phyloP scores from a whole-genome alignment of 2,329 filamentous ascomycete genomes.

The Fusarium longipes region DNA sequence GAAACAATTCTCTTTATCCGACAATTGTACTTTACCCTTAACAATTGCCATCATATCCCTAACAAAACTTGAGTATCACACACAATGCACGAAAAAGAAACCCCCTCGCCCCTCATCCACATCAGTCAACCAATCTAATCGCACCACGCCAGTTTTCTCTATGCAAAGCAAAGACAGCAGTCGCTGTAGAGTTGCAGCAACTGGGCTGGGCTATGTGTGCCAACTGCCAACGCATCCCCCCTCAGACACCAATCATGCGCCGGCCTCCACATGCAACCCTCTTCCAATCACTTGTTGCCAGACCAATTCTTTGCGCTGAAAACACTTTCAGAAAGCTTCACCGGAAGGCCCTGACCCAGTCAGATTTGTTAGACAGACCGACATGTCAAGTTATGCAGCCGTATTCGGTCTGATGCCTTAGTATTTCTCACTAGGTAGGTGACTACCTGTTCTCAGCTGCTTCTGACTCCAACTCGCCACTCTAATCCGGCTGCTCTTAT shows the following conservation, averaged over 20 bases:
- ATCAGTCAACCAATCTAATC: slow-evolving; percentile 30
- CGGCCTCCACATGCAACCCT: slow-evolving; percentile 32
- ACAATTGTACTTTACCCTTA: slow-evolving; percentile 30
- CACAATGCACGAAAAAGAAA: slow-evolving; percentile 10
- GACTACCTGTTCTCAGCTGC: slow-evolving; percentile 30
- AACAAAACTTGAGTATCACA: slow-evolving; percentile 10
- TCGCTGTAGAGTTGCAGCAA: slow-evolving; percentile 34
- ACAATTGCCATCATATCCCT: slow-evolving; percentile 28
- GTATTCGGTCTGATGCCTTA: slow-evolving; percentile 11
- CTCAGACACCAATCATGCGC: slow-evolving; percentile 48
- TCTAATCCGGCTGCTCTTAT: slow-evolving; percentile 25
- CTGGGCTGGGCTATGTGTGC: slow-evolving; percentile 32
- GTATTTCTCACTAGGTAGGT: not conserved
- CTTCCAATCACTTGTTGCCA: slow-evolving; percentile 44
- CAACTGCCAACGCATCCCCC: slow-evolving; percentile 45
- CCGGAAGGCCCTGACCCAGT: slow-evolving; percentile 24
- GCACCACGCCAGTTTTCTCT: slow-evolving; percentile 41
- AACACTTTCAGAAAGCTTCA: slow-evolving; percentile 12
- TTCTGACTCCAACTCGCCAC: slow-evolving; percentile 21
- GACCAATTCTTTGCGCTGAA: slow-evolving; percentile 22
- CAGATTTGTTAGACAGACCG: slow-evolving; percentile 39
- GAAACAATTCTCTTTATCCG: slow-evolving; percentile 9
- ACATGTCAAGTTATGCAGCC: slow-evolving; percentile 37
- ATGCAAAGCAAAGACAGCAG: slow-evolving; percentile 43
- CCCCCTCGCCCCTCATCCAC: slow-evolving; percentile 27